These are phyloP conservation scores for Pharnaceum exiguum DNA, from an alignment of 148 eudicot genomes.

Conservation along the genomic window DNA sequence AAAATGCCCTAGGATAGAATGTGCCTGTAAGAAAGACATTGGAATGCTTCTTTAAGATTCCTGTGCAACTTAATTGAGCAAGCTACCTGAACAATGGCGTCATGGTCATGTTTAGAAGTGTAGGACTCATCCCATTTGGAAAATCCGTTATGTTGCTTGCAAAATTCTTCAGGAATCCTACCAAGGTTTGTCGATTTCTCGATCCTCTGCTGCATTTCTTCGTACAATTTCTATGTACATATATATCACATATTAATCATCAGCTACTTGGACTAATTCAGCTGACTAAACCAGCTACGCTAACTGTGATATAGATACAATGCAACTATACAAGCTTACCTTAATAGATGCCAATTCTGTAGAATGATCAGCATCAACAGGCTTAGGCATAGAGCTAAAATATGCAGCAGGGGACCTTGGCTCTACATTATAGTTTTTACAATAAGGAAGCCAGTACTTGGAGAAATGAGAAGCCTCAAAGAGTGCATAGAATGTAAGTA, in stretches of 20 bases:
- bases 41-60: too few species aligned
- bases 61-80: neutral
- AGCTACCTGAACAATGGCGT: constrained; percentile 65
- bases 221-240: constrained; percentile 47
- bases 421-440: constrained; percentile 50
- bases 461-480: constrained; percentile 56
- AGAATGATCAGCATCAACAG: constrained; percentile 15
- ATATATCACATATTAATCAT: neutral
- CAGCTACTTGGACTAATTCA: neutral
- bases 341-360: constrained; percentile 34
- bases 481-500: constrained; percentile 69
- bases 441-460: constrained; percentile 69
- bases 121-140: constrained; percentile 48
- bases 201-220: constrained; percentile 61
- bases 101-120: constrained; percentile 57
- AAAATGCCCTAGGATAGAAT: too few species aligned
- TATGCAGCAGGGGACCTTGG: constrained; percentile 74
- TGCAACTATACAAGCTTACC: constrained; percentile 21
- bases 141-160: constrained; percentile 58
- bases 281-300: neutral
- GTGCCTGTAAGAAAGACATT: too few species aligned
- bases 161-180: constrained; percentile 36
- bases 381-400: constrained; percentile 28
- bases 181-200: constrained; percentile 36
- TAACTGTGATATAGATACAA: neutral